Percentiles rank a stretch among this genome's conserved stretches.
phyloP scores from a whole-genome alignment of 23 red algal genomes.

The Gracilaria domingensis region DNA sequence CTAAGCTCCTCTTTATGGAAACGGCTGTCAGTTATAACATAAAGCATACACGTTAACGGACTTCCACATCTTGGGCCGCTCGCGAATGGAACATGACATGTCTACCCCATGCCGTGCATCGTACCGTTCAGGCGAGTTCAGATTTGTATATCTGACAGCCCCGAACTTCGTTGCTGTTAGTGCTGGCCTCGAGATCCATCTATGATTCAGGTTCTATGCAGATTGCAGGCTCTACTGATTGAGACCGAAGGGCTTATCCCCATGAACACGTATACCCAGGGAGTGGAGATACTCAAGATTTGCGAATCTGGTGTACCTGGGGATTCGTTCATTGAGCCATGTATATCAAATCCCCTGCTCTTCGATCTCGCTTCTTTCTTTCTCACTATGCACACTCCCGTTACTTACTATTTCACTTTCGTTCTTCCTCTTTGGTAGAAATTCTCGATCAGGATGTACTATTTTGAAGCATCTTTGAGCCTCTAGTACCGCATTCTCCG shows the following conservation, averaged over 20 bases:
- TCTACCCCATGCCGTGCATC: too few relatives aligned
- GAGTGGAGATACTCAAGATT: too few relatives aligned
- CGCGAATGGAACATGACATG: not conserved
- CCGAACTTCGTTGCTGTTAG: too few relatives aligned
- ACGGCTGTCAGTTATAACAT: conserved; percentile 32
- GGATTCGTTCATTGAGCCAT: not conserved
- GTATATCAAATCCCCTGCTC: not conserved
- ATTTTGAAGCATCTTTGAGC: conserved; percentile 43
- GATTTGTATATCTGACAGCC: not conserved
- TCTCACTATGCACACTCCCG: not conserved
- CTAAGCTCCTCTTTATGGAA: conserved; percentile 54
- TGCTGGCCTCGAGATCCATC: not conserved
- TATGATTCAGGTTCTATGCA: not conserved
- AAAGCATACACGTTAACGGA: not conserved
- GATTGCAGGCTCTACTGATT: not conserved
- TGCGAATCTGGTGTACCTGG: too few relatives aligned
- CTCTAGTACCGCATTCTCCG: conserved; percentile 10
- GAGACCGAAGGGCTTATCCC: not conserved
- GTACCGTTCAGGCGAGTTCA: not conserved
- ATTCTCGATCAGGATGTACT: conserved; percentile 34
- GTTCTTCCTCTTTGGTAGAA: conserved; percentile 17
- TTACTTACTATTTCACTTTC: not conserved
- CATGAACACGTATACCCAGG: not conserved
- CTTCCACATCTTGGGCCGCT: not conserved
- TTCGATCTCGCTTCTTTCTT: not conserved